Evolutionary conservation across 768 basidiomycete genomes (phyloP), one percentile per base, ranked within the genome.

Genomic region (Boletus fagicola): DNA sequence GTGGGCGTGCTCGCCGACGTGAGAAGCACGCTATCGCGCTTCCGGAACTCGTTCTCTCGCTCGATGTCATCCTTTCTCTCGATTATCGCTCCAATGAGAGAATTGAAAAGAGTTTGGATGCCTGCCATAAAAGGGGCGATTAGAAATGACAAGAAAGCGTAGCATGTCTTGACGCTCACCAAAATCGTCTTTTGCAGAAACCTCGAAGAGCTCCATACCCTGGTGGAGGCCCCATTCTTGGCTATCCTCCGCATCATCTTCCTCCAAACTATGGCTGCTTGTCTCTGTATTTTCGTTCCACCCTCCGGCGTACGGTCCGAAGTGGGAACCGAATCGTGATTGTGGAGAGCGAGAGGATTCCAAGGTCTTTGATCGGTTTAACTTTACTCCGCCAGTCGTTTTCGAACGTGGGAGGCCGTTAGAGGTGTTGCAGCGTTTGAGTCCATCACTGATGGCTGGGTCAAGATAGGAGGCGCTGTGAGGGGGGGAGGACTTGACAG

Each of bases 161-260:
- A 50, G 18, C 33, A 51, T 20, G 28, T 47, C 39, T 40, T 33
- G 28, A 20, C 24, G 18, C 65, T 61, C 59, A 94, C 93, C 94
- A 33, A 75, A 67, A 67, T 91, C 88, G 65, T 94, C 92, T 73
- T 94, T 94, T 52, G 94, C 89, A 44, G 92, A 94, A 20, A 96
- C 92, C 69, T 96, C 92, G 62, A 90, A 92, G 18, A 95, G 80
- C 66, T 90, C 88, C 85, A 94, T 92, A 59, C 85, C 88, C 68
- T 88, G 88, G 68, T 80, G 84, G 39, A 89, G 78, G 6, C 90
- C 88, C 87, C 89, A 91, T 67, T 88, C 88, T 40, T 76, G 75
- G 4, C 75, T 75, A 20, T 81, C 81, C 6, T 77, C 72, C 4
- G 71, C 78, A 20, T 90, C 86, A 43, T 83, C 83, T 69, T 85